A percentile compares a stretch with the other conserved stretches of the same genome.
Evolutionary conservation across 768 basidiomycete species (phyloP).

Genomic region (Pisolithus marmoratus): DNA sequence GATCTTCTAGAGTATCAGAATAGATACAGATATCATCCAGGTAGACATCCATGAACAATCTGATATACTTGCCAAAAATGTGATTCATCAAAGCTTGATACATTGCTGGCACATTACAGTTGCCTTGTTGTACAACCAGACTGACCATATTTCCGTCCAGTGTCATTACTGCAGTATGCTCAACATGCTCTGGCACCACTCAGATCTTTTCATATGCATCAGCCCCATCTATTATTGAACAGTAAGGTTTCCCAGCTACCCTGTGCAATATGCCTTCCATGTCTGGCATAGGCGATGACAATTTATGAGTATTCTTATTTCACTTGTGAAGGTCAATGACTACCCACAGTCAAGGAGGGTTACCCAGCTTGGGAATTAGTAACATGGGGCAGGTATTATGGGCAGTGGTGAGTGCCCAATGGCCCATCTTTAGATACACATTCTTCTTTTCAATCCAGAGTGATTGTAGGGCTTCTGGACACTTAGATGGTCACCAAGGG

Average conservation of each 20-base stretch:
- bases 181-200: slow-evolving; percentile 2
- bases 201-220: slow-evolving; percentile 18
- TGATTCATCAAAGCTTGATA: slow-evolving; percentile 30
- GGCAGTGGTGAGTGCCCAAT: neutral
- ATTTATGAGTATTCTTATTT: too few relatives aligned
- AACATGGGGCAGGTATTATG: slow-evolving; percentile 4
- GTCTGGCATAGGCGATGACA: too few relatives aligned
- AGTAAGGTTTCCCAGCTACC: neutral
- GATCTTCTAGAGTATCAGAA: slow-evolving; percentile 19
- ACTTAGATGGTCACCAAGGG: neutral
- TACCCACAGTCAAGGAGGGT: neutral
- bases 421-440: neutral
- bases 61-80: neutral
- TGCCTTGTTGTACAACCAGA: neutral
- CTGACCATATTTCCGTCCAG: slow-evolving; percentile 34
- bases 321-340: too few relatives aligned
- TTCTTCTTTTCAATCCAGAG: slow-evolving; percentile 1
- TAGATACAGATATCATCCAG: slow-evolving; percentile 5
- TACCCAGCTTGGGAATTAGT: slow-evolving; percentile 1
- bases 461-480: neutral
- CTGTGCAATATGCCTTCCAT: too few relatives aligned
- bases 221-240: slow-evolving; percentile 7
- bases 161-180: slow-evolving; percentile 30
- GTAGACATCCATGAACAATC: slow-evolving; percentile 1
- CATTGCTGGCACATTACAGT: slow-evolving; percentile 39